These are phyloP conservation scores for Talaromyces albobiverticillius DNA, from an alignment of 2,329 filamentous ascomycete genomes.

Conservation along the genomic window DNA sequence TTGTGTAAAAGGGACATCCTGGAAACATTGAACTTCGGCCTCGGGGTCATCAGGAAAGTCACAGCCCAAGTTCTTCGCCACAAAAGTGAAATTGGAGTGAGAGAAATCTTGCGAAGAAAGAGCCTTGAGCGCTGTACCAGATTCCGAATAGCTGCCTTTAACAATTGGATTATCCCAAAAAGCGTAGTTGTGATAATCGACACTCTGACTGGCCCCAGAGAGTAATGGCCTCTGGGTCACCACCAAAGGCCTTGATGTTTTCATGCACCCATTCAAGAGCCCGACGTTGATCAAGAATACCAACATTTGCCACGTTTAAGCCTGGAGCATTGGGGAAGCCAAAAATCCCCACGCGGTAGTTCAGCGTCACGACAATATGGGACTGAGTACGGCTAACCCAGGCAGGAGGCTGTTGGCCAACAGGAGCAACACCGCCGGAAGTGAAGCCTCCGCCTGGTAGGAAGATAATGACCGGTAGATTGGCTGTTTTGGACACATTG, in stretches of 20 bases:
- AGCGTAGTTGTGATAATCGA: slow-evolving; percentile 53
- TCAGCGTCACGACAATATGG: slow-evolving; percentile 17
- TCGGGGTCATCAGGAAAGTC: background rate
- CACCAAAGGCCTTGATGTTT: slow-evolving; percentile 27
- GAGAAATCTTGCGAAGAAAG: background rate
- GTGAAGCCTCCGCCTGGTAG: slow-evolving; percentile 63
- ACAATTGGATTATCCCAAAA: background rate
- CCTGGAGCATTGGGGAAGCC: slow-evolving; percentile 18
- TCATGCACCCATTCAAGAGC: slow-evolving; percentile 22
- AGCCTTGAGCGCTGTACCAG: background rate
- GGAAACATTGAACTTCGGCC: background rate
- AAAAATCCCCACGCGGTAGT: slow-evolving; percentile 23
- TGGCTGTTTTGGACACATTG: slow-evolving; percentile 18
- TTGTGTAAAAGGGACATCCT: background rate
- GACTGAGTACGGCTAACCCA: background rate
- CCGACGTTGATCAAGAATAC: slow-evolving; percentile 18
- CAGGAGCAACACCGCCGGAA: slow-evolving; percentile 42
- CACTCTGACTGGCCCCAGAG: slow-evolving; percentile 45
- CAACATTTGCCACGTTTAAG: slow-evolving; percentile 13
- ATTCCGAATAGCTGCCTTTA: background rate
- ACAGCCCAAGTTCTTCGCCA: background rate
- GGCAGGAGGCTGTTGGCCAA: background rate
- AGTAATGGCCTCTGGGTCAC: slow-evolving; percentile 23
- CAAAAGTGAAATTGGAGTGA: background rate
- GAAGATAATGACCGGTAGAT: background rate